Base-by-base conservation (phyloP, 441 rosid genomes). In the Euphorbia corollata region DNA sequence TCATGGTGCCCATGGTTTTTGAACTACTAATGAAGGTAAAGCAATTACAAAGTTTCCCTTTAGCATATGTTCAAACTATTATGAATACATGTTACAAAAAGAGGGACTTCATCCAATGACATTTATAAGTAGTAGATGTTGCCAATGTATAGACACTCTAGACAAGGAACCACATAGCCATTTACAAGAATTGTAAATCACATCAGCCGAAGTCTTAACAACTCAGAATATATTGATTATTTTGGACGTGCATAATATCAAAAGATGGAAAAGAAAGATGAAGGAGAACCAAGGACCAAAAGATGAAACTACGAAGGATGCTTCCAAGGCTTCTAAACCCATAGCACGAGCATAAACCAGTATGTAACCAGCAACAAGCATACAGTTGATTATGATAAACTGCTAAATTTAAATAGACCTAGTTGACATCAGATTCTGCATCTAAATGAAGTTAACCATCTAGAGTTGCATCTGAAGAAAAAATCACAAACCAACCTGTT, bases 401-500 rank as follows among this genome's bases (percentile, higher is more conserved):
- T 39, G 51, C 11, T 6, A 63, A 18, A 30, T 45, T 38, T 30
- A 19, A 61, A 61, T 47, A 63, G 24, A 32, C n/a, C 55, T 63
- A 50, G 39, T 30, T 34, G 15, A 27, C 4, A 27, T 1, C 32
- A 34, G 20, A 32, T 18, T 48, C 23, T 34, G 15, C 53, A 57
- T n/a, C 73, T 18, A 55, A 51, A 45, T n/a, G 11, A 57, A 32
- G 58, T 39, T 22, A 48, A 58, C 16, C 32, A 2, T 12, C 20
- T 34, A 6, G 61, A 24, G 88, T 88, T 83, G 74, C 71, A 56
- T 60, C 59, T 60, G 39, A 65, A 62, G 71, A 73, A 89, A 80
- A 70, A 11, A 61, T 39, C 0, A 6, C 6, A 34, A 19, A 61
- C 47, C 16, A 24, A 95, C 98, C 97, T 95, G 97, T 74, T 95